Percentiles rank a stretch among this genome's conserved stretches.
Evolutionary conservation across 2,329 filamentous ascomycete genomes (phyloP).

Genomic region (Colletotrichum kahawae): DNA sequence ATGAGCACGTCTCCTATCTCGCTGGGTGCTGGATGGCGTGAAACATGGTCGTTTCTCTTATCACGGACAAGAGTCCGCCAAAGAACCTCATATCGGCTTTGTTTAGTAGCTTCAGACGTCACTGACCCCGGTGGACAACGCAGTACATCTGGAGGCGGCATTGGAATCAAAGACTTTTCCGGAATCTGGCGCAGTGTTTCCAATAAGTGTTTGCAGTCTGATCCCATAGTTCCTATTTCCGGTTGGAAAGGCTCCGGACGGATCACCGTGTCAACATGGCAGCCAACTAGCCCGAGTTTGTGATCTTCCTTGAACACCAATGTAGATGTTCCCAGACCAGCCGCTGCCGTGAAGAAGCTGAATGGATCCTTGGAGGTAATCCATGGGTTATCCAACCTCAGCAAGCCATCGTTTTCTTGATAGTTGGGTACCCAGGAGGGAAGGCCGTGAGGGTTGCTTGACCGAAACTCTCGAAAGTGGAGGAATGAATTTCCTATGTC

Average conservation of each 20-base stretch:
- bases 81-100: background rate
- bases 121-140: too few relatives aligned
- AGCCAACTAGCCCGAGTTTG: background rate
- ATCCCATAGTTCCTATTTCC: rapidly evolving
- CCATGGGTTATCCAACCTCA: rapidly evolving
- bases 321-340: rapidly evolving
- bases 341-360: background rate
- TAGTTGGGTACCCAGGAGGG: background rate
- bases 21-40: background rate
- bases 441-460: background rate
- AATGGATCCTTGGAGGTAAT: rapidly evolving
- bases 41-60: rapidly evolving
- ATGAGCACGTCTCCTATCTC: rapidly evolving
- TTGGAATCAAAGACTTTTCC: background rate
- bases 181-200: background rate
- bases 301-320: rapidly evolving
- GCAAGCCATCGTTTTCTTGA: rapidly evolving
- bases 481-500: background rate
- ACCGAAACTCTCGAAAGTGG: background rate
- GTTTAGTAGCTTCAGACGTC: background rate
- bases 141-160: background rate
- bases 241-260: background rate
- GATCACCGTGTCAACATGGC: background rate
- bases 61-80: background rate
- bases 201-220: background rate